Evolutionary conservation across 202 grass and related monocot species (phyloP).

Genomic region (Setaria italica): DNA sequence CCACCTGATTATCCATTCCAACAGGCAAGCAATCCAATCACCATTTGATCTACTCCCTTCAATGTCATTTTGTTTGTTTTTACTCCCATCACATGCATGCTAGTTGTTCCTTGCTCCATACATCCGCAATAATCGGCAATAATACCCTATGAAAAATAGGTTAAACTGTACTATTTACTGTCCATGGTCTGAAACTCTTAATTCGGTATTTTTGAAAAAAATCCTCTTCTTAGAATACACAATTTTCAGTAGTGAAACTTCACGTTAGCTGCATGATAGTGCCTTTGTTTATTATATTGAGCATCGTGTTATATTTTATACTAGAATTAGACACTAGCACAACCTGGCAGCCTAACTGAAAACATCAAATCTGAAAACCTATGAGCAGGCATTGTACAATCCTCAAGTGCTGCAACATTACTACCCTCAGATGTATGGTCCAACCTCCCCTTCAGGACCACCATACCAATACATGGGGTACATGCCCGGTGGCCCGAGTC

Average conservation of each 20-base stretch:
- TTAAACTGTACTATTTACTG: not conserved
- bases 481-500: slow-evolving; percentile 47
- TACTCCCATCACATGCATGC: slow-evolving; percentile 18
- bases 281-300: not conserved
- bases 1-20: slow-evolving; percentile 77
- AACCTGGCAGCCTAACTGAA: slow-evolving; percentile 30
- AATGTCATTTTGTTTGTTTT: slow-evolving; percentile 34
- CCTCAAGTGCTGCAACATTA: slow-evolving; percentile 69
- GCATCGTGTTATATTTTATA: slow-evolving; percentile 3
- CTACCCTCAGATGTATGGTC: slow-evolving; percentile 70
- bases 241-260: not conserved
- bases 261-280: not conserved
- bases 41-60: not conserved
- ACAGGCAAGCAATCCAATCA: slow-evolving; percentile 53
- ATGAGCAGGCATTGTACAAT: slow-evolving; percentile 67
- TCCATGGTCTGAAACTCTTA: slow-evolving; percentile 13
- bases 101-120: not conserved
- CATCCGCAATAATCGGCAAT: not conserved
- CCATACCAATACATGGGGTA: slow-evolving; percentile 68
- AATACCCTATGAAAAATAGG: not conserved
- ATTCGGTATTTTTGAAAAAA: slow-evolving; percentile 31
- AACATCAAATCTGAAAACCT: not conserved
- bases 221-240: not conserved
- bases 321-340: not conserved
- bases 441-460: slow-evolving; percentile 58